Evolutionary conservation across 768 basidiomycete species (phyloP).

Genomic region (Boletellus sp.): DNA sequence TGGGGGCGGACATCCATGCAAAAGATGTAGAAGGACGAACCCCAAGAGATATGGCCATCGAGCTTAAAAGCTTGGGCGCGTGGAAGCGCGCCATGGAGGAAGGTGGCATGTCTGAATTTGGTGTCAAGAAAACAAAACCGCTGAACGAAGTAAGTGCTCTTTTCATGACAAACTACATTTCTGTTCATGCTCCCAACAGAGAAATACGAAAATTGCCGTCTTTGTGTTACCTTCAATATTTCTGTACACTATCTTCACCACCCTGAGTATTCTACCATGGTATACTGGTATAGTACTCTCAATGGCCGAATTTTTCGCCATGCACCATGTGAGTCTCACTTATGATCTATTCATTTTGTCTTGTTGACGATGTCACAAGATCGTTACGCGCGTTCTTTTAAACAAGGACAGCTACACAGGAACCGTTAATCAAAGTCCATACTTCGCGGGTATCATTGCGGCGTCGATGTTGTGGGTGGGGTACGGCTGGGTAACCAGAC

Average conservation of each 20-base stretch:
- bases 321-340: slow-evolving; percentile 81
- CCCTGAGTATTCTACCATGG: slow-evolving; percentile 81
- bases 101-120: slow-evolving; percentile 77
- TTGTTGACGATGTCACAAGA: slow-evolving; percentile 37
- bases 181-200: slow-evolving; percentile 36
- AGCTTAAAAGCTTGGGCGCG: slow-evolving; percentile 86
- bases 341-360: background rate
- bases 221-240: slow-evolving; percentile 76
- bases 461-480: slow-evolving; percentile 85
- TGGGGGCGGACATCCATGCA: slow-evolving; percentile 75
- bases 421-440: slow-evolving; percentile 81
- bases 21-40: slow-evolving; percentile 86
- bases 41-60: slow-evolving; percentile 90
- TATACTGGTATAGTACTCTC: slow-evolving; percentile 84
- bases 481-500: slow-evolving; percentile 75
- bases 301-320: slow-evolving; percentile 81
- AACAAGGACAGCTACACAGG: slow-evolving; percentile 81
- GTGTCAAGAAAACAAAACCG: slow-evolving; percentile 59
- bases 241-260: slow-evolving; percentile 81
- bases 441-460: slow-evolving; percentile 88
- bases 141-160: slow-evolving; percentile 63
- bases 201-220: slow-evolving; percentile 78
- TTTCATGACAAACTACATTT: background rate
- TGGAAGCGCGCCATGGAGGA: slow-evolving; percentile 90
- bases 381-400: slow-evolving; percentile 81